Percentiles rank a stretch among this genome's conserved stretches.
Evolutionary conservation across 768 basidiomycete species (phyloP).

Genomic region (Harrya chromipes): DNA sequence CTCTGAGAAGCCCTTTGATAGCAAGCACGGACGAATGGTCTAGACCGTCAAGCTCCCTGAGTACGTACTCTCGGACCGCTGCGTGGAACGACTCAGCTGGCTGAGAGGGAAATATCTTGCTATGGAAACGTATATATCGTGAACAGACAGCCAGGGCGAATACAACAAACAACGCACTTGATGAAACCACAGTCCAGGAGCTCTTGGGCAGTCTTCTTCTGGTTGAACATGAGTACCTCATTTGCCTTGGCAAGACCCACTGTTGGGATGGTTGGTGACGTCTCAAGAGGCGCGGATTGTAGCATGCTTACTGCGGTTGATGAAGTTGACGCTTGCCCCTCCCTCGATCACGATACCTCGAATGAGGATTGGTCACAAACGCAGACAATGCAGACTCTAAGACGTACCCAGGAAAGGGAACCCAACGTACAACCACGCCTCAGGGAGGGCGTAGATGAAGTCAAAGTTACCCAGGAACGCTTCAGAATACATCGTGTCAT

Average conservation of each 20-base stretch:
- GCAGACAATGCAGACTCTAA: background rate
- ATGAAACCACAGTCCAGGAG: slow-evolving; percentile 59
- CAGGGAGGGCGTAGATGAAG: slow-evolving; percentile 65
- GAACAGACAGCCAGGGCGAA: background rate
- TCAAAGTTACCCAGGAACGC: slow-evolving; percentile 73
- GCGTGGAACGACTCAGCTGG: slow-evolving; percentile 50
- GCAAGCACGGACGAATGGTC: slow-evolving; percentile 52
- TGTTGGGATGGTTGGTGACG: slow-evolving; percentile 22
- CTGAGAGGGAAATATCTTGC: slow-evolving; percentile 59
- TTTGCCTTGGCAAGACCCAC: slow-evolving; percentile 71
- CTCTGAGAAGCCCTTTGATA: slow-evolving; percentile 52
- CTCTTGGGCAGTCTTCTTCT: slow-evolving; percentile 59
- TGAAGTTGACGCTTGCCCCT: slow-evolving; percentile 66
- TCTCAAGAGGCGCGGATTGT: background rate
- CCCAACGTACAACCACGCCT: slow-evolving; percentile 60
- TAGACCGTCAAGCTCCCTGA: slow-evolving; percentile 55
- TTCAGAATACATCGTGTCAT: slow-evolving; percentile 19
- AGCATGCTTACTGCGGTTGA: slow-evolving; percentile 54
- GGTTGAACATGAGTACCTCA: slow-evolving; percentile 68
- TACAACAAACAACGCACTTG: slow-evolving; percentile 43
- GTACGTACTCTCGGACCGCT: slow-evolving; percentile 46
- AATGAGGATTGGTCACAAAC: slow-evolving; percentile 1
- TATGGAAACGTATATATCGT: slow-evolving; percentile 23
- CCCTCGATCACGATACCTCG: slow-evolving; percentile 66
- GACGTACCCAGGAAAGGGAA: slow-evolving; percentile 59